Conservation (phyloP, 371 early-diverging fungal species). For the Sanchytrium tribonematis region DNA sequence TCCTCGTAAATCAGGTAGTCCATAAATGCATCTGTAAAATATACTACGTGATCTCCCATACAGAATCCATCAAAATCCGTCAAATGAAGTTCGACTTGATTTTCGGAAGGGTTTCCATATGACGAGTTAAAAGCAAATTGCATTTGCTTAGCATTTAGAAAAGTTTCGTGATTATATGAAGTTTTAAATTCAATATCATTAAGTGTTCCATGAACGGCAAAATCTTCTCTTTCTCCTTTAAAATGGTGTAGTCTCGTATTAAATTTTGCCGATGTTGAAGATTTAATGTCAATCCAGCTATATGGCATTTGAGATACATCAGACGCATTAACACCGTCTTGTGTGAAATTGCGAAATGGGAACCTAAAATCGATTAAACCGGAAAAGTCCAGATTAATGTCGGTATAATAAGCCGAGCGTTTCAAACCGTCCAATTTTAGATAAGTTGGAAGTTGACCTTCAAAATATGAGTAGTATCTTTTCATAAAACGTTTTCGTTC, state of each 20-base stretch:
- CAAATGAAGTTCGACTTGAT: neutral
- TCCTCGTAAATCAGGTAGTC: neutral
- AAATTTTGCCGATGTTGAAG: neutral
- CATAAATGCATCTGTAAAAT: neutral
- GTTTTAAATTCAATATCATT: neutral
- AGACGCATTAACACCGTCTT: neutral
- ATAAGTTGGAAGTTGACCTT: neutral
- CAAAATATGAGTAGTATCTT: neutral
- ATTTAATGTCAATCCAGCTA: neutral
- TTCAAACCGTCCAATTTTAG: neutral
- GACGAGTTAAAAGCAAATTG: neutral
- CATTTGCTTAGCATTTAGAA: neutral
- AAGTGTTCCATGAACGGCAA: neutral
- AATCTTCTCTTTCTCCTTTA: neutral
- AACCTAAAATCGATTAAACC: neutral
- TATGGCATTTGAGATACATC: neutral
- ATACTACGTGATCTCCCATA: neutral
- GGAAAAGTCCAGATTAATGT: neutral
- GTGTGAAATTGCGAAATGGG: neutral
- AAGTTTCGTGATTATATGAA: neutral
- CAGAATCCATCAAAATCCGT: neutral
- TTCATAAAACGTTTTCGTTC: neutral
- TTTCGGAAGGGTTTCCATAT: neutral
- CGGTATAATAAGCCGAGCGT: neutral
- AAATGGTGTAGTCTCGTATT: neutral